phyloP scores from a whole-genome alignment of 495 filamentous ascomycete species.

The Penicillium alfredii region DNA sequence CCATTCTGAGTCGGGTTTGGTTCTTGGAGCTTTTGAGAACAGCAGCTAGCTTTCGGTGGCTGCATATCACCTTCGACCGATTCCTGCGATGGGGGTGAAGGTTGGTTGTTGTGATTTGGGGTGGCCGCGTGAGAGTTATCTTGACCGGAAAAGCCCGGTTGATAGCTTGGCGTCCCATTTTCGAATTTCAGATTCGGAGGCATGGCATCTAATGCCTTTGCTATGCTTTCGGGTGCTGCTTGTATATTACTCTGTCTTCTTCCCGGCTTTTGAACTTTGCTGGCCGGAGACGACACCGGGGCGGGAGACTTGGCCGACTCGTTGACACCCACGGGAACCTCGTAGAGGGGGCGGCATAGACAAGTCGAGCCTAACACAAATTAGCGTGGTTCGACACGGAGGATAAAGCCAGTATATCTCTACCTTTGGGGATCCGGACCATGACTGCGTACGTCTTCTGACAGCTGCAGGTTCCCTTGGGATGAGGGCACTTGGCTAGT shows the following conservation, averaged over 20 bases:
- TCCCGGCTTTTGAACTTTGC: conserved; percentile 27
- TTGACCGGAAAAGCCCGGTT: neutral
- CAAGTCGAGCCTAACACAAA: conserved; percentile 27
- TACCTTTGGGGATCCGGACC: conserved; percentile 47
- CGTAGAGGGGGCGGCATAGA: conserved; percentile 38
- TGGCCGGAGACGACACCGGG: conserved; percentile 11
- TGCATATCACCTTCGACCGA: neutral
- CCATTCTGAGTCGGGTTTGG: conserved; percentile 8
- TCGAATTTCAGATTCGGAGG: conserved; percentile 8
- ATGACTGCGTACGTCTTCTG: conserved; percentile 46
- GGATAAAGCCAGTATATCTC: neutral
- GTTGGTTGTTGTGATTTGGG: neutral
- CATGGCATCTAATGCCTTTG: conserved; percentile 23
- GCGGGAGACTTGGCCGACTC: conserved; percentile 13
- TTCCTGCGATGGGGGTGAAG: neutral
- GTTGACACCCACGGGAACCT: conserved; percentile 22
- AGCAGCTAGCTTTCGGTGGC: conserved; percentile 17
- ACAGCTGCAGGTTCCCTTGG: conserved; percentile 55
- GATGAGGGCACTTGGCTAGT: conserved; percentile 69
- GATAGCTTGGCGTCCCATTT: neutral
- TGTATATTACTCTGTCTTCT: conserved; percentile 21
- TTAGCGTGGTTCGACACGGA: conserved; percentile 3
- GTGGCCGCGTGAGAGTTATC: neutral
- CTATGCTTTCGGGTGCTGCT: conserved; percentile 22
- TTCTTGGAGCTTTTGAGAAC: conserved; percentile 22